Percentiles rank a stretch among this genome's conserved stretches.
Conservation (phyloP, 2,329 filamentous ascomycete genomes). For the Fulvia fulva region DNA sequence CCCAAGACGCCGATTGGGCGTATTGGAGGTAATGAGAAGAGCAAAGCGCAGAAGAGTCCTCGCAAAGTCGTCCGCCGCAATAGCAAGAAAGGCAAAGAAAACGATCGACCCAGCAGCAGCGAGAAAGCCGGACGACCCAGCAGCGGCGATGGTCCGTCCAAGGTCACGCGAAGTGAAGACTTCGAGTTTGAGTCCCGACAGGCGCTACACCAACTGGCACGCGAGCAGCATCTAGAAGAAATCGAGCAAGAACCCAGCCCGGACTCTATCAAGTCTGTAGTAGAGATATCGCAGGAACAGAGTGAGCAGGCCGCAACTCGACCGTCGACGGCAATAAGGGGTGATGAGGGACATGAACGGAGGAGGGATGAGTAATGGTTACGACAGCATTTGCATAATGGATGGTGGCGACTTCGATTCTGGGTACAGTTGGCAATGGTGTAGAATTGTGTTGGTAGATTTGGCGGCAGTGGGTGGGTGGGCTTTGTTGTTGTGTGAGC, state of each 20-base stretch:
- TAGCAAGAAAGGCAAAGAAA: constrained; percentile 21
- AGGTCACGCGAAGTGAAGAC: constrained; percentile 7
- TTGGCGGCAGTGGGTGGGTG: neutral
- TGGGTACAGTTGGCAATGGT: neutral
- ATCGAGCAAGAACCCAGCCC: constrained; percentile 19
- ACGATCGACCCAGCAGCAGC: constrained; percentile 15
- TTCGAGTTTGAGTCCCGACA: constrained; percentile 5
- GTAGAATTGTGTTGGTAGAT: neutral
- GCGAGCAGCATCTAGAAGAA: constrained; percentile 4
- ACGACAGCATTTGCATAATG: neutral
- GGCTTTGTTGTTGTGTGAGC: neutral
- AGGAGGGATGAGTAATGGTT: constrained; percentile 1
- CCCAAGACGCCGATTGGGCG: constrained; percentile 26
- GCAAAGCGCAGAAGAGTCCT: constrained; percentile 22
- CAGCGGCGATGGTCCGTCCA: neutral
- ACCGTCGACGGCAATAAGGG: constrained; percentile 7
- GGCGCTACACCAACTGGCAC: constrained; percentile 8
- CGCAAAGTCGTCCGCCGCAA: constrained; percentile 22
- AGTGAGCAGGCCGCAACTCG: constrained; percentile 2
- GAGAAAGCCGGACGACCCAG: constrained; percentile 7
- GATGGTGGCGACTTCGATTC: neutral
- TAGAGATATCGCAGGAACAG: constrained; percentile 12
- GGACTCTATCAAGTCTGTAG: constrained; percentile 21
- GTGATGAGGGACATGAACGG: constrained; percentile 11
- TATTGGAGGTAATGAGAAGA: constrained; percentile 23